Evolutionary conservation across 2,329 filamentous ascomycete genomes (phyloP), one percentile per base, ranked within the genome.

Genomic region (Aspergillus ibericus): DNA sequence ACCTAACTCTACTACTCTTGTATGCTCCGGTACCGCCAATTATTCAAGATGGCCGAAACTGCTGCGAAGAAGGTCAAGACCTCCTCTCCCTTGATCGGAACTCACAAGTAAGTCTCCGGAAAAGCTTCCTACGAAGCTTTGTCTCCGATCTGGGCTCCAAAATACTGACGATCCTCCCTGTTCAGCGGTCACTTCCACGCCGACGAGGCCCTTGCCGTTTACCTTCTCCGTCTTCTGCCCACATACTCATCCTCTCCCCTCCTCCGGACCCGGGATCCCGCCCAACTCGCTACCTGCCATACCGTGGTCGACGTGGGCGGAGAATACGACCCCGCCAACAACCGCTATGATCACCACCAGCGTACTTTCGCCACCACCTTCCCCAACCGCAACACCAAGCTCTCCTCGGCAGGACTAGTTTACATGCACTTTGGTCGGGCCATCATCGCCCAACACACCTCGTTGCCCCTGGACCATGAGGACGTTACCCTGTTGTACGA

Each of bases 291-390:
- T 40, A 85, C 84, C 59, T 97, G 93, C 82, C 91, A 97, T 81
- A 96, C 92, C 56, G 93, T 99, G 59, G 93, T 98, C 67, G 95
- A 99, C 73, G 95, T 98, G n/a, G 93, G 93, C 72, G 93, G 93
- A 69, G 90, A 93, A 76, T 98, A 99, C 79, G 89, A 96, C 72
- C 79, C 90, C 56, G 75, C 80, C 52, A 79, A 78, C 64, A 86
- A 92, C 77, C 90, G 93, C 69, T 99, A 91, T 82, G 95, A 99
- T 78, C 95, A 99, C 81, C 95, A 99, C 83, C 95, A 99, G 82
- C 92, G 93, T 64, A 88, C 87, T 72, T 99, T 99, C 82, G 78
- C 79, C 59, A 89, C 90, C 58, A 92, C 88, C 48, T 99, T 99
- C 79, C 92, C 93, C 18, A 85, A 85, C 60, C 89, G 90, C 70